Percentiles rank a stretch among this genome's conserved stretches.
phyloP scores from a whole-genome alignment of 139 green algal species.

The Tetradesmus lagerheimii region DNA sequence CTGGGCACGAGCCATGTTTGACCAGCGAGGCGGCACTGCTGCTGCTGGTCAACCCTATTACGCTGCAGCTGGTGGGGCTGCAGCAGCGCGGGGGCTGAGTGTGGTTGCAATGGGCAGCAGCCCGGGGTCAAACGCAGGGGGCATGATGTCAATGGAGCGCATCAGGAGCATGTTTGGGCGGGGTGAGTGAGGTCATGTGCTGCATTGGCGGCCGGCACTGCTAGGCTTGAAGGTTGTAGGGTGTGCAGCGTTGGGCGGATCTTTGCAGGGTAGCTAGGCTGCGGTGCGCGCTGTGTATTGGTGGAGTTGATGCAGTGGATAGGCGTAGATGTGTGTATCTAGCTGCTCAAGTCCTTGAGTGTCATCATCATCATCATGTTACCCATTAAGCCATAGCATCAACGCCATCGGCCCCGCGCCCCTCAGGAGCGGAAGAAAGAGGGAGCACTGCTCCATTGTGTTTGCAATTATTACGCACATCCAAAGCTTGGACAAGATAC shows the following conservation, averaged over 20 bases:
- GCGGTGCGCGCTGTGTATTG: too few relatives aligned
- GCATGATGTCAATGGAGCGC: slow-evolving; percentile 35
- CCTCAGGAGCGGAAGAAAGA: too few relatives aligned
- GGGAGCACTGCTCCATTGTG: too few relatives aligned
- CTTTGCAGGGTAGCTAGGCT: too few relatives aligned
- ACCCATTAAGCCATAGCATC: too few relatives aligned
- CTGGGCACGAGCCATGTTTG: slow-evolving; percentile 67
- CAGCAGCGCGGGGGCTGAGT: background rate
- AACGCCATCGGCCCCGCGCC: too few relatives aligned
- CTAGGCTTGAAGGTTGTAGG: background rate
- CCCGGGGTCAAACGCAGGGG: background rate
- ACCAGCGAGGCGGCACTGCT: background rate
- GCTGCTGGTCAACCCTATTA: background rate
- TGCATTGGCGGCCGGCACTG: background rate
- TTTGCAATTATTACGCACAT: too few relatives aligned
- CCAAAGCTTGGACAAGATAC: too few relatives aligned
- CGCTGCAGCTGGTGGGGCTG: background rate
- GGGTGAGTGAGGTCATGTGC: background rate
- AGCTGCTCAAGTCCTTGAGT: too few relatives aligned
- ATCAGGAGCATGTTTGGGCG: slow-evolving; percentile 54
- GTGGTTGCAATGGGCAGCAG: slow-evolving; percentile 10
- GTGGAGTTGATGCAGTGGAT: too few relatives aligned
- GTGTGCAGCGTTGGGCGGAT: background rate
- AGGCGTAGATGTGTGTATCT: too few relatives aligned
- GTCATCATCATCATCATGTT: too few relatives aligned